Evolutionary conservation across 2,329 filamentous ascomycete genomes (phyloP).

Genomic region (Calonectria crousiana): DNA sequence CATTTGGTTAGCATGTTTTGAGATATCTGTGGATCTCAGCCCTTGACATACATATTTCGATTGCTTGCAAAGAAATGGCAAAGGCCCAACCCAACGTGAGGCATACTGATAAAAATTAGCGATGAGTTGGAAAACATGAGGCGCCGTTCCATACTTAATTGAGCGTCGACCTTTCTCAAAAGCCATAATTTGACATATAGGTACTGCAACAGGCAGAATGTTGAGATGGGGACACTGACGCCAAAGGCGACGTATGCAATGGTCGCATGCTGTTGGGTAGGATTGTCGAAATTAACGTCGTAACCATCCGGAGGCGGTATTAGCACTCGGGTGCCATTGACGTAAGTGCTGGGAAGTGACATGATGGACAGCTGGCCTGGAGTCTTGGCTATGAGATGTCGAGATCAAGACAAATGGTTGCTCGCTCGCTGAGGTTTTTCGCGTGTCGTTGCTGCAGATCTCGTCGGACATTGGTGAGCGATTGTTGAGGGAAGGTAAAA

Average conservation of each 20-base stretch:
- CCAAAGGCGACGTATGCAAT: slow-evolving; percentile 40
- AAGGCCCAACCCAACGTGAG: neutral
- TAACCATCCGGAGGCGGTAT: slow-evolving; percentile 45
- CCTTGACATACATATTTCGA: neutral
- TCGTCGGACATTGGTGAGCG: neutral
- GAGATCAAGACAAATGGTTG: neutral
- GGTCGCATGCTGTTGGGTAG: slow-evolving; percentile 28
- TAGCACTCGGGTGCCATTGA: slow-evolving; percentile 41
- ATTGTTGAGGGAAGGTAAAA: neutral
- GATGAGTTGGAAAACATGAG: neutral
- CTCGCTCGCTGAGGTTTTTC: neutral
- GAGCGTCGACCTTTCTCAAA: slow-evolving; percentile 8
- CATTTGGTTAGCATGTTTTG: neutral
- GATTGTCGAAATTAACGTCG: slow-evolving; percentile 47
- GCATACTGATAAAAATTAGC: slow-evolving; percentile 11
- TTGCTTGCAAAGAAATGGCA: neutral
- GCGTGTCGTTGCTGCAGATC: neutral
- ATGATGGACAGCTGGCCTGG: neutral
- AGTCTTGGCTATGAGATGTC: neutral
- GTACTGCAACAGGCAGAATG: slow-evolving; percentile 39
- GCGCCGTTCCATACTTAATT: slow-evolving; percentile 20
- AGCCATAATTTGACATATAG: slow-evolving; percentile 34
- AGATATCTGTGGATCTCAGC: no score
- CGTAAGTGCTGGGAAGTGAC: neutral
- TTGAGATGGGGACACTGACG: slow-evolving; percentile 23